Conservation (phyloP, 179 eudicot genomes). For the Drosera spatulata region DNA sequence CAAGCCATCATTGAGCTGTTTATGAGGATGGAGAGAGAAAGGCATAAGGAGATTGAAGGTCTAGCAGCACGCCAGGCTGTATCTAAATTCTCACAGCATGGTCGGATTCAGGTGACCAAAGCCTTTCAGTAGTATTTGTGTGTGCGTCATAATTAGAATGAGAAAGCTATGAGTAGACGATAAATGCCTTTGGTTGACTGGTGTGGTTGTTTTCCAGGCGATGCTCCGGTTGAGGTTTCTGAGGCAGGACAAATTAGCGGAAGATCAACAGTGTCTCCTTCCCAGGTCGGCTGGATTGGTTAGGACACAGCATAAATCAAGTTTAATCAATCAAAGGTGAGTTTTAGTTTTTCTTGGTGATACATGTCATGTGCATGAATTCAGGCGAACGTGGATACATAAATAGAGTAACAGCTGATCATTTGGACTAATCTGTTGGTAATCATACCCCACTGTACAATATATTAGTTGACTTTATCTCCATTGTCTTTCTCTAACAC, state of each 20-base stretch:
- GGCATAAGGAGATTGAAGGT: constrained; percentile 39
- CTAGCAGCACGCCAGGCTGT: constrained; percentile 33
- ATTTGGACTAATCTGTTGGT: too few relatives aligned
- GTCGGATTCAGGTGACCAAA: constrained; percentile 61
- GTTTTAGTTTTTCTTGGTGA: neutral
- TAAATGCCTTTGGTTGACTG: neutral
- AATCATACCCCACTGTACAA: too few relatives aligned
- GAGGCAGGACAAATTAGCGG: constrained; percentile 24
- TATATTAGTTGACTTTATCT: neutral
- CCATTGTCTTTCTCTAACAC: too few relatives aligned
- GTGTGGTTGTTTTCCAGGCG: constrained; percentile 24
- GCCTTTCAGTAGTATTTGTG: neutral
- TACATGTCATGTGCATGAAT: too few relatives aligned
- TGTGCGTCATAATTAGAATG: too few relatives aligned
- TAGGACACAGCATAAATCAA: constrained; percentile 5
- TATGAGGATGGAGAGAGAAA: constrained; percentile 32
- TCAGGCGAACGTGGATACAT: too few relatives aligned
- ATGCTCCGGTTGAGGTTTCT: constrained; percentile 41
- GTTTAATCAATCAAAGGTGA: constrained; percentile 31
- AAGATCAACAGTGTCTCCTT: constrained; percentile 6
- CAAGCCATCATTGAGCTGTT: constrained; percentile 45
- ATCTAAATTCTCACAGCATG: constrained; percentile 51
- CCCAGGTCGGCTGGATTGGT: constrained; percentile 7
- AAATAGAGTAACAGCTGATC: too few relatives aligned
- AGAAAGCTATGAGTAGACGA: too few relatives aligned